Percentiles rank a stretch among this genome's conserved stretches.
These are phyloP conservation scores for Carnegiea gigantea DNA, from an alignment of 179 eudicot genomes.

Conservation along the genomic window DNA sequence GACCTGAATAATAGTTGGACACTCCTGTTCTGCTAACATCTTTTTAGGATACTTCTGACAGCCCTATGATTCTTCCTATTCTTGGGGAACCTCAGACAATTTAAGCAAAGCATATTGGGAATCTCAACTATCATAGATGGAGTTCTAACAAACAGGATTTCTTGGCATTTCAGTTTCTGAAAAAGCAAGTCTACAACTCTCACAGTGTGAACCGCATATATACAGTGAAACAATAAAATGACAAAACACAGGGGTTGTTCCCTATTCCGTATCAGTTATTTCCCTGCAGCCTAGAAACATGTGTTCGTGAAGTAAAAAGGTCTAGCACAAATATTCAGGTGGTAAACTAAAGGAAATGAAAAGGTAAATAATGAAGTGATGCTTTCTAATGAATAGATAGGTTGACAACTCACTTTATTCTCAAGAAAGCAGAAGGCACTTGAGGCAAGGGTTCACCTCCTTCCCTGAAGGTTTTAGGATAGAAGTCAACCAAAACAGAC, in stretches of 20 bases:
- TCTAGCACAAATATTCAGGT: not conserved
- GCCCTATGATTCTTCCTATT: not conserved
- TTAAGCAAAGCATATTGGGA: not conserved
- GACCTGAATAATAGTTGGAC: not conserved
- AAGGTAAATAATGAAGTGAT: not conserved
- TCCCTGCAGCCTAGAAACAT: not conserved
- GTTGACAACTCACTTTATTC: slow-evolving; percentile 65
- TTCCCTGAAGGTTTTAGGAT: slow-evolving; percentile 48
- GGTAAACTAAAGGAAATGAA: not conserved
- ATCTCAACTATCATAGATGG: not conserved
- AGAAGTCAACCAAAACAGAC: slow-evolving; percentile 11
- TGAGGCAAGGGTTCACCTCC: slow-evolving; percentile 65
- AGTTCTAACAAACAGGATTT: not conserved
- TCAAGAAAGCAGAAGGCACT: slow-evolving; percentile 62
- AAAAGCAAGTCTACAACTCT: not conserved
- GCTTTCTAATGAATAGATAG: not conserved
- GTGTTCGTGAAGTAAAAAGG: not conserved
- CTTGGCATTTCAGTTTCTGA: not conserved
- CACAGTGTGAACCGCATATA: not conserved
- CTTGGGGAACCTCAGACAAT: not conserved
- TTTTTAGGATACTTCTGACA: not conserved
- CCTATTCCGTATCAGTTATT: not conserved
- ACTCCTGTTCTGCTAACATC: not conserved
- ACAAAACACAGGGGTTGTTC: not conserved
- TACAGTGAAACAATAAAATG: not conserved